Base-by-base conservation (phyloP, 2,329 filamentous ascomycete species). In the Pezicula neosporulosa region DNA sequence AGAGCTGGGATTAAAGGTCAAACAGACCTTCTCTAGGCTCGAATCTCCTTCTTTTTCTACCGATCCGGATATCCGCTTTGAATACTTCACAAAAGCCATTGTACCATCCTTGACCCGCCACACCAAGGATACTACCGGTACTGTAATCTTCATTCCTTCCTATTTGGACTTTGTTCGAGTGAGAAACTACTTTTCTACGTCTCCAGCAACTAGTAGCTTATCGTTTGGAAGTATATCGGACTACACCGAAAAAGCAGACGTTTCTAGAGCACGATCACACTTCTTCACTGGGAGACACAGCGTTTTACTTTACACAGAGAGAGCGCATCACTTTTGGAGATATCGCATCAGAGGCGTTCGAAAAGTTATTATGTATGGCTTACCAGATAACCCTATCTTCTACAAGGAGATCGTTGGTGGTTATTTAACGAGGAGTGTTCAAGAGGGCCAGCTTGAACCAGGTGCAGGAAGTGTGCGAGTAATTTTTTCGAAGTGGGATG, bases 301-400 rank as follows among this genome's bases (percentile, higher is more conserved):
- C 18, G 80, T 97, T 16, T 72, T 99, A 37, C 75, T 99, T 15
- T 99, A 97, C 72, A 95, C 92, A 2, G 93, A 96, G 68, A 85
- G 94, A 53, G 89, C 92, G n/a, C 94, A 99, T 70, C 94, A 99
- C 70, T 97, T 97, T 77, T 84, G 90, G 46, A 81, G 94, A n/a
- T 91, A 94, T 65, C 81, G 82, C 59, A 78, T 99, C 49, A 81
- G 83, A 35, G 94, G 94, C 19, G 90, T 94, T 13, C 86, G 85
- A 68, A 79, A 85, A 38, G 81, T 97, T n/a, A 79, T 97, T 47
- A 87, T 96, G 76, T 97, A 97, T 67, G 88, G 86, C 1, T 69
- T 97, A 30, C 94, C 94, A 0, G 93, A 97, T 62, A 96, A 97
- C 66, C 87, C 89, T 24, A 67, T 81, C 18, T 93, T 94, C 62